phyloP scores from a whole-genome alignment of 306 rosid genomes.

The Citrullus amarus region DNA sequence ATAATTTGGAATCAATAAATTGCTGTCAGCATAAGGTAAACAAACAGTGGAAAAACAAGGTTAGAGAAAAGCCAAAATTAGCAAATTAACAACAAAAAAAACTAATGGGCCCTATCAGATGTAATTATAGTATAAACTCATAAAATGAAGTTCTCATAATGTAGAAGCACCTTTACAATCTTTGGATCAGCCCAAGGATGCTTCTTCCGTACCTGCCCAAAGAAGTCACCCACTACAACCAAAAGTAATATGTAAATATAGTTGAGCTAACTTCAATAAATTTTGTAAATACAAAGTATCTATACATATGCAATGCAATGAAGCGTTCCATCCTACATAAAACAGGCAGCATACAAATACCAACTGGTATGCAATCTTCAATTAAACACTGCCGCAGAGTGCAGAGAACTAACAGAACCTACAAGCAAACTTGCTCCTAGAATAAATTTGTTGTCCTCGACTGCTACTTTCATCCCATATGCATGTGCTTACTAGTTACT shows the following conservation, averaged over 20 bases:
- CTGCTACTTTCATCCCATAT: not conserved
- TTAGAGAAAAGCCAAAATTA: not conserved
- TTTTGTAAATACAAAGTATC: not conserved
- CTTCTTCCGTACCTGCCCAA: conserved; percentile 72
- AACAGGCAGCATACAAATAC: not conserved
- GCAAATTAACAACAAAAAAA: conserved; percentile 3
- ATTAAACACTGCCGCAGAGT: not conserved
- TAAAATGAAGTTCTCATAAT: not conserved
- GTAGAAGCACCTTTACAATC: conserved; percentile 59
- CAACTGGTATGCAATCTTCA: not conserved
- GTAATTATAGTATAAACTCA: not conserved
- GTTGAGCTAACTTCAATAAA: not conserved
- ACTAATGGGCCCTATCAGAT: not conserved
- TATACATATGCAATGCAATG: not conserved
- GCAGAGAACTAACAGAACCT: not conserved
- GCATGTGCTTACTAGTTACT: not conserved
- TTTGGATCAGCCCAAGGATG: conserved; percentile 97
- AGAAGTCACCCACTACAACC: conserved; percentile 72
- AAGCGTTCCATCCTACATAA: not conserved
- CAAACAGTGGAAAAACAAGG: not conserved
- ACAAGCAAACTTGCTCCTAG: not conserved
- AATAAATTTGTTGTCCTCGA: not conserved
- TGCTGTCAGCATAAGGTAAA: conserved; percentile 32
- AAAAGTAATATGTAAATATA: not conserved
- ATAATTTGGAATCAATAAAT: conserved; percentile 55